These are phyloP conservation scores for Rhodocollybia butyracea DNA, from an alignment of 768 basidiomycete species.

Conservation along the genomic window DNA sequence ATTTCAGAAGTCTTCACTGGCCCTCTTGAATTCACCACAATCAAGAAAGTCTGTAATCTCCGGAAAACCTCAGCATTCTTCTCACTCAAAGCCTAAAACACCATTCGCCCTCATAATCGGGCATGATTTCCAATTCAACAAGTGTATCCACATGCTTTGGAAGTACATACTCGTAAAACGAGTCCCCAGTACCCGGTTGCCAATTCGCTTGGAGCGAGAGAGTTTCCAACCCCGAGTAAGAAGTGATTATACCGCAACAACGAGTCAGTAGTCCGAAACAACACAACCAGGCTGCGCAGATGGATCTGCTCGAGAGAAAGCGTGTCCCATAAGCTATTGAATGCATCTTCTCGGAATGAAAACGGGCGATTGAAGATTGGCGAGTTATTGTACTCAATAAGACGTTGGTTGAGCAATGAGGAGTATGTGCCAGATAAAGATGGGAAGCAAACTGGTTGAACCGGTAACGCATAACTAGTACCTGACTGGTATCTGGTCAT, in stretches of 20 bases:
- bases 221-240: conserved; percentile 3
- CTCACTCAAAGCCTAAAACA: background rate
- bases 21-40: background rate
- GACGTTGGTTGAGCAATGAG: too few relatives aligned
- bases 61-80: background rate
- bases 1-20: too few relatives aligned
- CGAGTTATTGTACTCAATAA: too few relatives aligned
- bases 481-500: too few relatives aligned
- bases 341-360: background rate
- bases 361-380: too few relatives aligned
- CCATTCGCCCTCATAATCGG: background rate
- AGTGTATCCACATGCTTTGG: background rate
- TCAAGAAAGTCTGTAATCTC: background rate
- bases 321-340: background rate
- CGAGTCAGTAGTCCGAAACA: background rate
- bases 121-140: background rate
- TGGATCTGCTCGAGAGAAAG: background rate
- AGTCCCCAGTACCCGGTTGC: background rate
- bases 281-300: background rate
- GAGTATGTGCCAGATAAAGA: too few relatives aligned
- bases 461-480: too few relatives aligned
- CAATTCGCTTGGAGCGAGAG: background rate
- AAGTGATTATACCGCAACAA: too few relatives aligned
- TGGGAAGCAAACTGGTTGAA: too few relatives aligned
- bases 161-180: background rate